Evolutionary conservation across 208 protist genomes (phyloP).

Genomic region (Trypanosoma rangeli): DNA sequence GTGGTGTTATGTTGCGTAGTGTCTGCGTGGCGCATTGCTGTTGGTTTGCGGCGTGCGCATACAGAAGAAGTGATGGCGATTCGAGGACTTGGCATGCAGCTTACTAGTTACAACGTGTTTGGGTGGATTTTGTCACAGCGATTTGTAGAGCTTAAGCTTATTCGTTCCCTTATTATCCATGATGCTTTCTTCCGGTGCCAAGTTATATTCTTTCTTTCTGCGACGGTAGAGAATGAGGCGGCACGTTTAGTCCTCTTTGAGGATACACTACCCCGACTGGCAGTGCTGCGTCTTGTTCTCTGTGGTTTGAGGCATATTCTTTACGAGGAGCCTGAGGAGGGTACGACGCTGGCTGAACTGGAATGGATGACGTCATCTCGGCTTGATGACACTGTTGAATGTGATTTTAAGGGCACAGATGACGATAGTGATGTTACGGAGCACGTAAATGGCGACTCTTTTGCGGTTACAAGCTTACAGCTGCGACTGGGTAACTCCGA

Average conservation of each 20-base stretch:
- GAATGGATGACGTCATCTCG: slow-evolving; percentile 24
- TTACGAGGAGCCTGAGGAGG: slow-evolving; percentile 66
- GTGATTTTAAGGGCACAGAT: not conserved
- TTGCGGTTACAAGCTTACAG: not conserved
- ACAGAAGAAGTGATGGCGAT: slow-evolving; percentile 79
- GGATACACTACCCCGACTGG: slow-evolving; percentile 72
- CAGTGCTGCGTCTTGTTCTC: slow-evolving; percentile 62
- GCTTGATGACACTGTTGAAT: not conserved
- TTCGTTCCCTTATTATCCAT: slow-evolving; percentile 78
- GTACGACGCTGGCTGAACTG: slow-evolving; percentile 52
- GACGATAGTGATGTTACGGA: slow-evolving; percentile 18
- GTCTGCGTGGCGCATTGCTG: slow-evolving; percentile 37
- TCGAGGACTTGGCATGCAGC: slow-evolving; percentile 75
- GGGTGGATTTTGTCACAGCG: slow-evolving; percentile 38
- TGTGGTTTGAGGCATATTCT: slow-evolving; percentile 72
- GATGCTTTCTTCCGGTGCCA: slow-evolving; percentile 82
- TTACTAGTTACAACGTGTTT: slow-evolving; percentile 70
- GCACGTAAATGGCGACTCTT: not conserved
- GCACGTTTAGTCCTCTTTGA: slow-evolving; percentile 68
- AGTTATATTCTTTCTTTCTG: slow-evolving; percentile 82
- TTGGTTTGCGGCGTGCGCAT: slow-evolving; percentile 41
- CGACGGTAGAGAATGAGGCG: slow-evolving; percentile 66
- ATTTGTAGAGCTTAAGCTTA: slow-evolving; percentile 68
- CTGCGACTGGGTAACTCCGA: not conserved
- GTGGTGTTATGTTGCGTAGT: slow-evolving; percentile 31